Evolutionary conservation across 441 rosid genomes (phyloP).

Genomic region (Bruguiera hainesii): DNA sequence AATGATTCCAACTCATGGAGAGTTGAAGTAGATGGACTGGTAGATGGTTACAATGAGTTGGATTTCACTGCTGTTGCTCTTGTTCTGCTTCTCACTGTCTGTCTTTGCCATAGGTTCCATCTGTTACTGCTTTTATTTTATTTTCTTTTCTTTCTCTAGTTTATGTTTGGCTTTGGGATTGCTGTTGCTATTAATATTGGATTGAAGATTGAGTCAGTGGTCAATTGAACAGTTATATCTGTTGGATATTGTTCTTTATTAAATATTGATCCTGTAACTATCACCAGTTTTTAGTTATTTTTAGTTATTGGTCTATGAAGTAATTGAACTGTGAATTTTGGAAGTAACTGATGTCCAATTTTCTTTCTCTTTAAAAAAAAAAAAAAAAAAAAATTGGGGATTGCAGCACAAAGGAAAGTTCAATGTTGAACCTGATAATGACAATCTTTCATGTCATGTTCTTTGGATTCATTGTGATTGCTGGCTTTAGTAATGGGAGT

Average conservation of each 20-base stretch:
- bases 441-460: constrained; percentile 74
- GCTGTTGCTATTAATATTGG: neutral
- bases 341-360: constrained; percentile 26
- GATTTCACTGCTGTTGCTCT: constrained; percentile 85
- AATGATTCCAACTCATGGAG: constrained; percentile 61
- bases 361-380: neutral
- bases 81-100: constrained; percentile 77
- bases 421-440: constrained; percentile 72
- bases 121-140: neutral
- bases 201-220: neutral
- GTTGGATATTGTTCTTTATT: neutral
- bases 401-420: constrained; percentile 93
- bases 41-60: constrained; percentile 62
- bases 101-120: constrained; percentile 75
- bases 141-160: neutral
- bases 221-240: neutral
- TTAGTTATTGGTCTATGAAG: constrained; percentile 1
- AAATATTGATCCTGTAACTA: neutral
- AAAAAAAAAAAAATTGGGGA: neutral
- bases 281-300: neutral
- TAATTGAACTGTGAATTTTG: constrained; percentile 21
- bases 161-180: neutral
- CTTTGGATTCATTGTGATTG: constrained; percentile 79
- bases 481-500: constrained; percentile 59
- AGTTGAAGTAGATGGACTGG: constrained; percentile 54